Percentiles rank a stretch among this genome's conserved stretches.
These are phyloP conservation scores for Ceratocystis papillata DNA, from an alignment of 2,329 filamentous ascomycete species.

Conservation along the genomic window DNA sequence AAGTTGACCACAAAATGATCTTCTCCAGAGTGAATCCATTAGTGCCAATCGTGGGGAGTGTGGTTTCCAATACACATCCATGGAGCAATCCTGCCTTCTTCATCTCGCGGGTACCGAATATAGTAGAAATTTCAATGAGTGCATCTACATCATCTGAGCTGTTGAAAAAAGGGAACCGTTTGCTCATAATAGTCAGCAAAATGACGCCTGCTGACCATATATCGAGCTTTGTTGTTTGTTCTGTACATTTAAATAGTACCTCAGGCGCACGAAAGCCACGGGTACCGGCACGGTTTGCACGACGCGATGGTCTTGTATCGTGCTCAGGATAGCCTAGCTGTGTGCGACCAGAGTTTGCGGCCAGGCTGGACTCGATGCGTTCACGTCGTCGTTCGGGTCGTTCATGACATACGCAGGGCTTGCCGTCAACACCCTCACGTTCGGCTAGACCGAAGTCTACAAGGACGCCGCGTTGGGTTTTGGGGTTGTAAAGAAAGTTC, in stretches of 20 bases:
- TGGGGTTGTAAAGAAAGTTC: conserved; percentile 87
- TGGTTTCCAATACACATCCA: conserved; percentile 85
- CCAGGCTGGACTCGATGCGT: conserved; percentile 47
- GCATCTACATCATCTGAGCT: conserved; percentile 96
- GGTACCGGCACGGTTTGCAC: conserved; percentile 89
- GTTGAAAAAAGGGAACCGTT: conserved; percentile 96
- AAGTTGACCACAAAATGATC: conserved; percentile 91
- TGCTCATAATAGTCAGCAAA: conserved; percentile 81
- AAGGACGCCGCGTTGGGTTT: conserved; percentile 70
- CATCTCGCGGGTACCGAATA: conserved; percentile 82
- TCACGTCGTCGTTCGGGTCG: conserved; percentile 50
- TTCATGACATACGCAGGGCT: conserved; percentile 73
- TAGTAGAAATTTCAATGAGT: conserved; percentile 92
- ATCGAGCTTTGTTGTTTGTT: conserved; percentile 87
- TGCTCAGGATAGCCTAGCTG: conserved; percentile 60
- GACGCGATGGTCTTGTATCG: conserved; percentile 74
- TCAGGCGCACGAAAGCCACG: conserved; percentile 93
- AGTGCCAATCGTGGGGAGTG: conserved; percentile 78
- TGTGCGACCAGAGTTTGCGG: conserved; percentile 47
- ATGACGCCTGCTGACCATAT: conserved; percentile 98
- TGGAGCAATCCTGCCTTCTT: conserved; percentile 70
- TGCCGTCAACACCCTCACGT: conserved; percentile 62
- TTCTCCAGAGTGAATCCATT: conserved; percentile 82
- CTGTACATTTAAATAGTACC: conserved; percentile 92
- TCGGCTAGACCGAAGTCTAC: conserved; percentile 99